phyloP scores from a whole-genome alignment of 208 protist species.

The Leishmania braziliensis region DNA sequence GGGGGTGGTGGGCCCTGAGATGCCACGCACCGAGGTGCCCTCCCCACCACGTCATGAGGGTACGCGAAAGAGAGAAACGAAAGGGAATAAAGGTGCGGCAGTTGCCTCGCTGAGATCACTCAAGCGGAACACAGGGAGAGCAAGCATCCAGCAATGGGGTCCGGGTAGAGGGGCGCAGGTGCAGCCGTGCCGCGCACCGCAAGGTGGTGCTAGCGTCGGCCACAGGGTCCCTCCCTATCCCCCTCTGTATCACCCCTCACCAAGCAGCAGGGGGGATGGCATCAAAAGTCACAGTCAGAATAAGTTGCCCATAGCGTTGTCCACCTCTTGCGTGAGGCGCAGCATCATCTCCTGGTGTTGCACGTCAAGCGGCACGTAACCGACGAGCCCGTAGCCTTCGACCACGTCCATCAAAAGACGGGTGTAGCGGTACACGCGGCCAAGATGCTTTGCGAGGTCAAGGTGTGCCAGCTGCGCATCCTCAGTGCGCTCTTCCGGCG shows the following conservation, averaged over 20 bases:
- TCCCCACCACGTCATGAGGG: background rate
- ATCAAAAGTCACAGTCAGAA: slow-evolving; percentile 25
- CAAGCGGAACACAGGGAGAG: background rate
- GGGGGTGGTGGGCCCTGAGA: background rate
- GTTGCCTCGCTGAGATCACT: background rate
- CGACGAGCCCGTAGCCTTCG: slow-evolving; percentile 95
- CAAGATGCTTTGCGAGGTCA: slow-evolving; percentile 66
- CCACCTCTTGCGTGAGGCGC: slow-evolving; percentile 77
- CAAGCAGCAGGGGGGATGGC: background rate
- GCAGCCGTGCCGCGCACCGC: background rate
- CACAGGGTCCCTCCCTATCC: background rate
- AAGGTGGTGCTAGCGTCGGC: background rate
- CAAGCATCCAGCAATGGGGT: no score
- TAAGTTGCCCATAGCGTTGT: slow-evolving; percentile 83
- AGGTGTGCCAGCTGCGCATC: slow-evolving; percentile 38
- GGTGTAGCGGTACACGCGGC: slow-evolving; percentile 77
- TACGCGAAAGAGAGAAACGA: background rate
- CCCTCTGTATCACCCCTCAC: background rate
- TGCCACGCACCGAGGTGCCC: background rate
- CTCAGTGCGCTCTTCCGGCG: slow-evolving; percentile 45
- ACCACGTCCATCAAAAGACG: slow-evolving; percentile 90
- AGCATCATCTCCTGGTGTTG: slow-evolving; percentile 89
- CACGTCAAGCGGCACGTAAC: slow-evolving; percentile 91
- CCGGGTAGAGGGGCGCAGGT: background rate
- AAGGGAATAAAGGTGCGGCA: background rate